phyloP scores from a whole-genome alignment of 164 flowering plant genomes.

The Nelumbo lutea region DNA sequence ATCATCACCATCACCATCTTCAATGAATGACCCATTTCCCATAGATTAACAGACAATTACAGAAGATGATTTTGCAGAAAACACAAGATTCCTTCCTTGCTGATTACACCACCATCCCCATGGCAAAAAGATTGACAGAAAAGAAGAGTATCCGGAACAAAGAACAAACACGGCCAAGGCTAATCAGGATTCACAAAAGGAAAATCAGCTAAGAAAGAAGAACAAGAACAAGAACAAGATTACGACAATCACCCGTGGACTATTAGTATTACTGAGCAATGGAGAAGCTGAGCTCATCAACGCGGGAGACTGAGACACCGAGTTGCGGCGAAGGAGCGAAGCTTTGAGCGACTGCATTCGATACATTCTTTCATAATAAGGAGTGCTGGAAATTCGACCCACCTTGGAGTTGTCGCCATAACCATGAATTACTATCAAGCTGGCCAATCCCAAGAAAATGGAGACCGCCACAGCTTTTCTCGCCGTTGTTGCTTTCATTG shows the following conservation, averaged over 20 bases:
- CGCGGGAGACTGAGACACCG: constrained; percentile 3
- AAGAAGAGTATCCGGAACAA: not conserved
- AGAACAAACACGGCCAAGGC: no score
- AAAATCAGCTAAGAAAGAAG: not conserved
- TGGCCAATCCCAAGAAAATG: constrained; percentile 10
- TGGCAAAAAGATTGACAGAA: not conserved
- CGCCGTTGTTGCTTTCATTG: constrained; percentile 13
- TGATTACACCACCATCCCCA: no score
- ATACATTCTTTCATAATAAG: constrained; percentile 18
- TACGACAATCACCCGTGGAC: constrained; percentile 15
- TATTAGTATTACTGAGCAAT: constrained; percentile 1
- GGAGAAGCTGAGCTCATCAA: constrained; percentile 4
- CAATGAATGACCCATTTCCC: not conserved
- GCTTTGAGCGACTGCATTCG: constrained; percentile 28
- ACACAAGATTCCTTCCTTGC: no score
- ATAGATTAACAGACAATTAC: not conserved
- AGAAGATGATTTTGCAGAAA: not conserved
- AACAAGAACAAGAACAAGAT: not conserved
- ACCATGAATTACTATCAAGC: constrained; percentile 17
- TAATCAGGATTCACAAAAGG: not conserved
- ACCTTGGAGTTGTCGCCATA: constrained; percentile 14
- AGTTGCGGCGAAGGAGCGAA: constrained; percentile 20
- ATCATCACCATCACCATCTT: constrained; percentile 5
- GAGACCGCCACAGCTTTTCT: constrained; percentile 2
- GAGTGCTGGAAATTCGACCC: constrained; percentile 2